Evolutionary conservation across 2,329 filamentous ascomycete genomes (phyloP), one percentile per base, ranked within the genome.

Genomic region (Trichoderma arundinaceum): DNA sequence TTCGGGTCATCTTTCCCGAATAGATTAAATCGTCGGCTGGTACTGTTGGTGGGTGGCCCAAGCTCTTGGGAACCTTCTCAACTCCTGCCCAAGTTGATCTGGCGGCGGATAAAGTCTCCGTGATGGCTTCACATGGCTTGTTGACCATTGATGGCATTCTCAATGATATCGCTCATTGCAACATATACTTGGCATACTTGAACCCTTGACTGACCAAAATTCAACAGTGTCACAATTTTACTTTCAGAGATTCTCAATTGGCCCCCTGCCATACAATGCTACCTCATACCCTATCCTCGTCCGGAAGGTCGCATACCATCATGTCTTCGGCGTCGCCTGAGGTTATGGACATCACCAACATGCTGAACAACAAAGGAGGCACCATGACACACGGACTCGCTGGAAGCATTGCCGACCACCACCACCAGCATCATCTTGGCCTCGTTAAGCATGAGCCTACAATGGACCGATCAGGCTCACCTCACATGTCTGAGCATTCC

Each of bases 401-500:
- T 48, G 74, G 72, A 65, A 70, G 69, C 68, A 72, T 75, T 53
- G 67, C 74, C 66, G 74, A 78, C 65, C 69, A 72, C 60, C 71
- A 68, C 52, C 69, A 72, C 57, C 71, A 68, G 38, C 72, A 73
- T 56, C 73, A 72, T 64, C 72, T 74, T 58, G 69, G 72, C 64
- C 72, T 77, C 67, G 71, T 77, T 66, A 79, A 78, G 68, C 70
- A 72, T 53, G 77, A 79, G 58, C 72, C 76, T 54, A 73, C 70
- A 15, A 81, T 86, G 72, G 85, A 87, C 64, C 82, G 84, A 66
- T 81, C 84, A 54, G 82, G 80, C 70, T 87, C 85, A 7, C 84
- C 85, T 9, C 85, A 88, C 75, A 84, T 84, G 64, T 87, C 85
- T 13, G 85, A 87, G 70, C 82, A 84, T 73, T 87, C 84, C 5